Evolutionary conservation across 2,329 filamentous ascomycete genomes (phyloP).

Genomic region (Myotisia sp.): DNA sequence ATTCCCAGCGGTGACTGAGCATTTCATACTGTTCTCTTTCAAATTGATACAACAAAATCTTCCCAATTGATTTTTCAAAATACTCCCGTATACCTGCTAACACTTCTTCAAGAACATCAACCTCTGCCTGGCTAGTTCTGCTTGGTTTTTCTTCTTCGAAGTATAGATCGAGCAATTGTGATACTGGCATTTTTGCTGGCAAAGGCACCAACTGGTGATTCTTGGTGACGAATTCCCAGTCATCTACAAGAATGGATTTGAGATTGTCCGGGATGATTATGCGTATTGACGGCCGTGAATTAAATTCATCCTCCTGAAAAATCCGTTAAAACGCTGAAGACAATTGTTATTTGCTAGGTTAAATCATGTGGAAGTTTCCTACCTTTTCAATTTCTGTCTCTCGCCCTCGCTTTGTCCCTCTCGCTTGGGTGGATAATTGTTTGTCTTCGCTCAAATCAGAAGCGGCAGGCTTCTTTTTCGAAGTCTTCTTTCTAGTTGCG

Average conservation of each 20-base stretch:
- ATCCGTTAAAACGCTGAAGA: constrained; percentile 2
- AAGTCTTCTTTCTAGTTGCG: constrained; percentile 21
- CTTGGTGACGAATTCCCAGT: constrained; percentile 98
- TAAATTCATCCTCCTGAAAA: constrained; percentile 71
- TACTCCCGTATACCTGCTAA: constrained; percentile 78
- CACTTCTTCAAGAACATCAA: constrained; percentile 81
- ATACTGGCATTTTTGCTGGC: constrained; percentile 61
- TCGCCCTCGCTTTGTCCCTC: constrained; percentile 31
- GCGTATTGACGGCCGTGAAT: constrained; percentile 69
- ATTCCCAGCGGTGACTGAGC: constrained; percentile 55
- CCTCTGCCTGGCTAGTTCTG: constrained; percentile 39
- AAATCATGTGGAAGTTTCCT: constrained; percentile 11
- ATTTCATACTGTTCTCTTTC: constrained; percentile 80
- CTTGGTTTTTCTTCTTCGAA: constrained; percentile 53
- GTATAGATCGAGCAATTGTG: constrained; percentile 69
- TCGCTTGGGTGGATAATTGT: constrained; percentile 29
- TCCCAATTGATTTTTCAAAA: constrained; percentile 78
- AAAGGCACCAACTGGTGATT: constrained; percentile 79
- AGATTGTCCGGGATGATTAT: constrained; percentile 76
- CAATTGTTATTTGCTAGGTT: no score
- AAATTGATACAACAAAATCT: constrained; percentile 84
- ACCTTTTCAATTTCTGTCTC: constrained; percentile 38
- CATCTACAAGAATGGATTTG: constrained; percentile 86
- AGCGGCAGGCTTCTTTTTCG: constrained; percentile 22
- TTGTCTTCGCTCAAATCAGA: constrained; percentile 35